Conservation (phyloP, 768 basidiomycete species). For the Leccinum fibrillosum region DNA sequence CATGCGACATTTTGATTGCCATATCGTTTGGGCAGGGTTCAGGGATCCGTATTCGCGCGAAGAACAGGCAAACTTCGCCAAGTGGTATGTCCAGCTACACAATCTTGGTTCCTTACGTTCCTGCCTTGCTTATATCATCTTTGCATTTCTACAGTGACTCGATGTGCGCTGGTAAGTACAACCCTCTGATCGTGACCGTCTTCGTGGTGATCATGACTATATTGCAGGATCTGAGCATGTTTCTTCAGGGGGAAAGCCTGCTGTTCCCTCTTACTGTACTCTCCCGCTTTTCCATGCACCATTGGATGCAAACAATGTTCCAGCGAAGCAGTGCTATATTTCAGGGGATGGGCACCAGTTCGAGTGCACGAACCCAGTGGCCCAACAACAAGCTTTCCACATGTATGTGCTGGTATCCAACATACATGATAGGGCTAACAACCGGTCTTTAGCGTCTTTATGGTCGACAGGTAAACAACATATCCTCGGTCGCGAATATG, state of each 20-base stretch:
- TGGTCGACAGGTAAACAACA: slow-evolving; percentile 18
- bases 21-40: slow-evolving; percentile 40
- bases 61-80: slow-evolving; percentile 48
- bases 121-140: not conserved
- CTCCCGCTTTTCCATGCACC: slow-evolving; percentile 53
- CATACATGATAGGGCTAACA: not conserved
- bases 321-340: slow-evolving; percentile 39
- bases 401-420: slow-evolving; percentile 41
- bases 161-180: slow-evolving; percentile 45
- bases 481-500: not conserved
- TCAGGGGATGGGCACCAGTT: slow-evolving; percentile 58
- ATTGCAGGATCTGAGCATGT: slow-evolving; percentile 49
- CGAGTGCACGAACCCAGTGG: slow-evolving; percentile 47
- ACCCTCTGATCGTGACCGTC: not conserved
- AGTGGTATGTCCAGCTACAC: slow-evolving; percentile 39
- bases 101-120: no score
- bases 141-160: slow-evolving; percentile 36
- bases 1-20: not conserved
- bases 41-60: slow-evolving; percentile 61
- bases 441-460: slow-evolving; percentile 7
- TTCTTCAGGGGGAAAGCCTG: slow-evolving; percentile 33
- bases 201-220: not conserved
- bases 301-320: slow-evolving; percentile 15
- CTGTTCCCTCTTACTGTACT: slow-evolving; percentile 51
- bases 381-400: slow-evolving; percentile 51